Evolutionary conservation across 2,329 filamentous ascomycete species (phyloP).

Genomic region (Trichophyton schoenleinii): DNA sequence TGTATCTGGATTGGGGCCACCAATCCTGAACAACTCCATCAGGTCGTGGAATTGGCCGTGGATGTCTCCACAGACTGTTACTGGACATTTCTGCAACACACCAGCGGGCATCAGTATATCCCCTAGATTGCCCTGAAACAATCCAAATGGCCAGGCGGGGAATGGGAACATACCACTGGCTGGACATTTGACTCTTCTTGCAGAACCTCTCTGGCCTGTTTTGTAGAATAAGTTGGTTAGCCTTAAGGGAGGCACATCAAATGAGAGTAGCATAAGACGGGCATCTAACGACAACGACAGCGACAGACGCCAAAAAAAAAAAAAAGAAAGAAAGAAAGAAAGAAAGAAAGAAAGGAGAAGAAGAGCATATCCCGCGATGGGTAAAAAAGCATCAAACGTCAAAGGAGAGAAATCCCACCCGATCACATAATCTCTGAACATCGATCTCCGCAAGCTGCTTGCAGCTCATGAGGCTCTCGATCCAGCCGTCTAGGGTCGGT

Average conservation of each 20-base stretch:
- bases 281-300: background rate
- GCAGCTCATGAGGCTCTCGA: conserved; percentile 95
- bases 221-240: conserved; percentile 1
- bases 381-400: background rate
- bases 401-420: conserved; percentile 48
- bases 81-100: conserved; percentile 40
- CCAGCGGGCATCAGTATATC: background rate
- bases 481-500: conserved; percentile 92
- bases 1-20: conserved; percentile 85
- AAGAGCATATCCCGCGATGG: conserved; percentile 4
- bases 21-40: conserved; percentile 89
- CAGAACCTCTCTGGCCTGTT: conserved; percentile 81
- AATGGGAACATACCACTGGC: conserved; percentile 63
- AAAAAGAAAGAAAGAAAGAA: too few species aligned
- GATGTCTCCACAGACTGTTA: conserved; percentile 95
- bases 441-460: conserved; percentile 93
- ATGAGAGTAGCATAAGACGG: background rate
- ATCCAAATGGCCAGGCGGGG: conserved; percentile 2
- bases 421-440: conserved; percentile 93
- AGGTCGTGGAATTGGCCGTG: conserved; percentile 98
- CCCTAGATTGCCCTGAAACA: background rate
- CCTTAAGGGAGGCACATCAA: background rate
- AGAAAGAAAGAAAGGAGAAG: background rate
- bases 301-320: background rate
- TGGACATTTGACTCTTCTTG: conserved; percentile 98